These are phyloP conservation scores for Calvatia gigantea DNA, from an alignment of 768 basidiomycete species.

Conservation along the genomic window DNA sequence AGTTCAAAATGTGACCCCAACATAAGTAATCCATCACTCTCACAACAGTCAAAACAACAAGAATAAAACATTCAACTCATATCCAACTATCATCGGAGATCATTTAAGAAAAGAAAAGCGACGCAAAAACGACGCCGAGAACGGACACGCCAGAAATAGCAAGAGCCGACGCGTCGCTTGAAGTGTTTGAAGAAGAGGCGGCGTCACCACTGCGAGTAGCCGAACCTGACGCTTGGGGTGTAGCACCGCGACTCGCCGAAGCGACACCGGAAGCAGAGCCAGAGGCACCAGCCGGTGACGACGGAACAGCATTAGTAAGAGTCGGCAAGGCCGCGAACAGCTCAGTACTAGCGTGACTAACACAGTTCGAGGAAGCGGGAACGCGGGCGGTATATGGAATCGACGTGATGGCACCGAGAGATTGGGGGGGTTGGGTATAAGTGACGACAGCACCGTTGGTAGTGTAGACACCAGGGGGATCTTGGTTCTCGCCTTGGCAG, in stretches of 20 bases:
- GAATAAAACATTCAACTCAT: not conserved
- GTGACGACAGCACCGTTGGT: slow-evolving; percentile 31
- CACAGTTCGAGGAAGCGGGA: slow-evolving; percentile 36
- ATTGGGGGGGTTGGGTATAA: slow-evolving; percentile 38
- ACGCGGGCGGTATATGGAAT: slow-evolving; percentile 34
- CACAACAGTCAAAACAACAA: not conserved
- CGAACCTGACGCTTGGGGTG: not conserved
- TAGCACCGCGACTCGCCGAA: not conserved
- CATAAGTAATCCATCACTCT: no score
- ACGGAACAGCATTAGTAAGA: not conserved
- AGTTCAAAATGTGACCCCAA: no score
- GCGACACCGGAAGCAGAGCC: not conserved
- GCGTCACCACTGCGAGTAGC: not conserved
- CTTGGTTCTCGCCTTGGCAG: slow-evolving; percentile 66
- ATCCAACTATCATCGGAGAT: no score
- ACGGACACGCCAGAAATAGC: slow-evolving; percentile 20
- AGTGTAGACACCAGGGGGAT: slow-evolving; percentile 50
- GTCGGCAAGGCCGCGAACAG: slow-evolving; percentile 24
- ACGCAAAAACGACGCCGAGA: slow-evolving; percentile 18
- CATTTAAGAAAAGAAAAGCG: slow-evolving; percentile 18
- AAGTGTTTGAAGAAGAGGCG: not conserved
- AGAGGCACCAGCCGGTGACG: no score
- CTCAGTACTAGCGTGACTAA: slow-evolving; percentile 22
- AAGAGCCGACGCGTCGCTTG: slow-evolving; percentile 18
- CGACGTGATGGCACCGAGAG: slow-evolving; percentile 31